A percentile compares a stretch with the other conserved stretches of the same genome.
phyloP scores from a whole-genome alignment of 2,329 filamentous ascomycete genomes.

The Aspergillus fumigatiaffinis region DNA sequence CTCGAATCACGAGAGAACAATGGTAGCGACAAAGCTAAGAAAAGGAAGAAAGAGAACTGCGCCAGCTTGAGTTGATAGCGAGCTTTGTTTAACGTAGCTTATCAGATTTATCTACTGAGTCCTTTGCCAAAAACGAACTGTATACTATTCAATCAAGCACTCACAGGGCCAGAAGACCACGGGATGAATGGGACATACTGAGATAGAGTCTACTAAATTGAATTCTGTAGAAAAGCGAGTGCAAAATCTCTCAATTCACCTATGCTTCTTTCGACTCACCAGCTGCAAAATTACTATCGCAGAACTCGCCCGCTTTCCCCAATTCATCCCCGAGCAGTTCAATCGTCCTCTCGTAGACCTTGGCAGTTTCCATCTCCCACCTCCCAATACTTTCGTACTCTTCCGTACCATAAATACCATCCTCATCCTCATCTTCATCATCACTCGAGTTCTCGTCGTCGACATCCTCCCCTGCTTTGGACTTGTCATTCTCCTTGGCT shows the following conservation, averaged over 20 bases:
- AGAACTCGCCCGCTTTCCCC: slow-evolving; percentile 38
- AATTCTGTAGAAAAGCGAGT: background rate
- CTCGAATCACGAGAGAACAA: background rate
- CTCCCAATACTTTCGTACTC: slow-evolving; percentile 28
- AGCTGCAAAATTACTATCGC: slow-evolving; percentile 16
- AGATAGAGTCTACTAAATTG: background rate
- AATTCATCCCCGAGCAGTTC: slow-evolving; percentile 68
- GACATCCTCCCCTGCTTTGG: slow-evolving; percentile 40
- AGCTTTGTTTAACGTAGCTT: background rate
- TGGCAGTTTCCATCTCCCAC: slow-evolving; percentile 66
- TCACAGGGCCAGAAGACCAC: background rate
- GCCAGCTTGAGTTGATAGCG: background rate
- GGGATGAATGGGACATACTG: no score
- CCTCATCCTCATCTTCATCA: slow-evolving; percentile 31
- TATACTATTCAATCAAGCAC: background rate
- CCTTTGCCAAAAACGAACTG: background rate
- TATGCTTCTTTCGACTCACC: slow-evolving; percentile 1
- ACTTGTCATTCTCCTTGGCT: slow-evolving; percentile 49
- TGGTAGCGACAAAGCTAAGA: background rate
- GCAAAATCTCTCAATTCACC: background rate
- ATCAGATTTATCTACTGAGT: background rate
- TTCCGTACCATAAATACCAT: slow-evolving; percentile 18
- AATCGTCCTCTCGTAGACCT: slow-evolving; percentile 76
- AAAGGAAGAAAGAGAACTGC: no score
- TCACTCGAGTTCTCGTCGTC: slow-evolving; percentile 21